A percentile compares a stretch with the other conserved stretches of the same genome.
Conservation (phyloP, 768 basidiomycete genomes). For the Lactarius evosmus region DNA sequence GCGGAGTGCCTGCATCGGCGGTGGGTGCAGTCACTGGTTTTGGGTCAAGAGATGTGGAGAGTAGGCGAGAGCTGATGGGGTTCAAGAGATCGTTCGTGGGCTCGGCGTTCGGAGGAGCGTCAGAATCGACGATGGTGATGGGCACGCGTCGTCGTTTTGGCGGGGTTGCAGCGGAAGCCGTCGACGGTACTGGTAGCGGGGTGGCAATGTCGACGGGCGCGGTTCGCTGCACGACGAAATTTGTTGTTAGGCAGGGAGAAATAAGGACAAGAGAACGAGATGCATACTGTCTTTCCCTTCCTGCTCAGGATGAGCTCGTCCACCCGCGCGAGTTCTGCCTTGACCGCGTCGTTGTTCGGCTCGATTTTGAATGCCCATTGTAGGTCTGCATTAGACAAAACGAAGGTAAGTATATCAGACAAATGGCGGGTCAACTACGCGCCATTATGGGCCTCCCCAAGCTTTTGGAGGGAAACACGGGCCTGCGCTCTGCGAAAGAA, state of each 20-base stretch:
- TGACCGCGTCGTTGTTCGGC: constrained; percentile 58
- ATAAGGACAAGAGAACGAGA: neutral
- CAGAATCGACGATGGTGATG: constrained; percentile 52
- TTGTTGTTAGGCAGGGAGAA: neutral
- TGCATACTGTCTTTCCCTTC: constrained; percentile 33
- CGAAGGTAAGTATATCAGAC: constrained; percentile 8
- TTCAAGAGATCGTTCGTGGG: constrained; percentile 22
- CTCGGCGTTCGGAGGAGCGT: constrained; percentile 14
- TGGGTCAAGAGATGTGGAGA: constrained; percentile 16
- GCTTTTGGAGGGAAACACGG: constrained; percentile 49
- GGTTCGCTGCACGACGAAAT: constrained; percentile 30
- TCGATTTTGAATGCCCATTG: constrained; percentile 55
- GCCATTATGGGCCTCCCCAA: constrained; percentile 64
- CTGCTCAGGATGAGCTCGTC: constrained; percentile 39
- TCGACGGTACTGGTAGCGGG: constrained; percentile 3
- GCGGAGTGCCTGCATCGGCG: constrained; percentile 23
- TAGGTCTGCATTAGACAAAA: constrained; percentile 52
- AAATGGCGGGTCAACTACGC: constrained; percentile 25
- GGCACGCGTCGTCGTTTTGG: constrained; percentile 57
- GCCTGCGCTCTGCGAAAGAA: constrained; percentile 79
- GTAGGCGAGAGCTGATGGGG: constrained; percentile 25
- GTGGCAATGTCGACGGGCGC: constrained; percentile 29
- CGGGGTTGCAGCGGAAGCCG: constrained; percentile 4
- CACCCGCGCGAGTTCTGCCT: constrained; percentile 58
- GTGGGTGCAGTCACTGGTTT: constrained; percentile 19